Evolutionary conservation across 2,329 filamentous ascomycete genomes (phyloP), one percentile per base, ranked within the genome.

Genomic region (Orbilia oligospora): DNA sequence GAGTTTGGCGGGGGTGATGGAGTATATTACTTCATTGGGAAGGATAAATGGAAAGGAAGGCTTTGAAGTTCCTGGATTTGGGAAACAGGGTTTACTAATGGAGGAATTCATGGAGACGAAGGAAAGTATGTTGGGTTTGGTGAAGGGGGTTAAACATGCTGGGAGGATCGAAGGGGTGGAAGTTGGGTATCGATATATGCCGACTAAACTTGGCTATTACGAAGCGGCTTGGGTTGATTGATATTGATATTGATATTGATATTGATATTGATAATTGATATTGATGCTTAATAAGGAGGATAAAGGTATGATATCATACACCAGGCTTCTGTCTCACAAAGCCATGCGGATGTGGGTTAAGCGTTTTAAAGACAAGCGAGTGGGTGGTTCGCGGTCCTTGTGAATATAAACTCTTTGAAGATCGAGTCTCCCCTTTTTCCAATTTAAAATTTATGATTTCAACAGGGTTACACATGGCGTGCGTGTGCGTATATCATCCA

Each of bases 1-100:
- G 0, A 89, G 87, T 6, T 84, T 90, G 1, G 88, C 87, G 0
- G 88, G 87, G 0, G 85, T 86, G 1, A 87, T 87, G 87, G 88
- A 87, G 80, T 90, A 89, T 81, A 81, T 90, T 44, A 84, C 87
- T 30, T 88, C 87, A 33, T 81, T 90, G 14, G 67, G 81, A 72
- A 65, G 78, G 63, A 55, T 73, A 41, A 16, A 69, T 67, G 67
- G 65, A 58, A 22, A 67, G 61, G 55, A 73, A 71, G 46, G 44
- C 67, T 67, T 76, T 36, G 38, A 48, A 20, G 27, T 48, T 24
- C 58, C 22, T 14, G 20, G 22, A 2, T 44, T 46, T 44, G 48
- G 44, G 27, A 53, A 55, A 12, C 24, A 68, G 16, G 36, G 64
- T n/a, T n/a, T n/a, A n/a, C n/a, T n/a, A 6, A 3, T 61, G 1